Evolutionary conservation across 768 basidiomycete genomes (phyloP).

Genomic region (Lactarius sp.): DNA sequence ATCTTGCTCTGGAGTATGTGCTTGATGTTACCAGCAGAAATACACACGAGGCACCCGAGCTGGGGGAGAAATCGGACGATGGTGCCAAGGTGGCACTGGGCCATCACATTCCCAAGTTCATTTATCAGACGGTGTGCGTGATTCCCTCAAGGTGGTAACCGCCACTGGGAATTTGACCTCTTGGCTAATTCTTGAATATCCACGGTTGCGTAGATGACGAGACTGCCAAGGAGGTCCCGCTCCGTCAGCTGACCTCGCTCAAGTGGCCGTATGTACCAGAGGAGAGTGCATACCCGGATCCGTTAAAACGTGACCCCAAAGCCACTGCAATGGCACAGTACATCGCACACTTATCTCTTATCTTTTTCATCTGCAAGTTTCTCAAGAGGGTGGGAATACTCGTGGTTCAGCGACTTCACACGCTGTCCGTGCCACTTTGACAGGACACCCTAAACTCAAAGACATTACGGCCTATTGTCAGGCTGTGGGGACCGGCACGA

Average conservation of each 20-base stretch:
- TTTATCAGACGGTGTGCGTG: too few species aligned
- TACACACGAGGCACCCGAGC: slow-evolving; percentile 19
- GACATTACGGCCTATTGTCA: slow-evolving; percentile 51
- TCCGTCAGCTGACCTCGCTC: too few species aligned
- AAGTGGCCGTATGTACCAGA: slow-evolving; percentile 28
- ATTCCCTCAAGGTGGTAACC: too few species aligned
- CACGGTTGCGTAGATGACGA: too few species aligned
- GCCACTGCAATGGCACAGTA: slow-evolving; percentile 41
- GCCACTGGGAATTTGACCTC: too few species aligned
- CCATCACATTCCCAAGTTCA: too few species aligned
- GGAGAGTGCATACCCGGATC: slow-evolving; percentile 73
- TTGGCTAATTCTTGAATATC: too few species aligned
- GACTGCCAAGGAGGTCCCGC: too few species aligned
- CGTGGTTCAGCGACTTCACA: slow-evolving; percentile 56
- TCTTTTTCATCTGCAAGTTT: background rate
- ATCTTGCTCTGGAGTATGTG: slow-evolving; percentile 80
- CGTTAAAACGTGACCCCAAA: slow-evolving; percentile 78
- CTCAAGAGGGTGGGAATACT: too few species aligned
- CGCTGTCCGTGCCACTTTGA: slow-evolving; percentile 51
- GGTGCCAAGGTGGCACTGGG: too few species aligned
- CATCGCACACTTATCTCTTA: slow-evolving; percentile 47
- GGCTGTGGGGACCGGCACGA: slow-evolving; percentile 56
- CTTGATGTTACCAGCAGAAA: slow-evolving; percentile 57
- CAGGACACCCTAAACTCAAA: slow-evolving; percentile 47
- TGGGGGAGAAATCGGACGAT: too few species aligned